Evolutionary conservation across 2,329 filamentous ascomycete species (phyloP), one percentile per base, ranked within the genome.

Genomic region (Ophiocordyceps robertsii): DNA sequence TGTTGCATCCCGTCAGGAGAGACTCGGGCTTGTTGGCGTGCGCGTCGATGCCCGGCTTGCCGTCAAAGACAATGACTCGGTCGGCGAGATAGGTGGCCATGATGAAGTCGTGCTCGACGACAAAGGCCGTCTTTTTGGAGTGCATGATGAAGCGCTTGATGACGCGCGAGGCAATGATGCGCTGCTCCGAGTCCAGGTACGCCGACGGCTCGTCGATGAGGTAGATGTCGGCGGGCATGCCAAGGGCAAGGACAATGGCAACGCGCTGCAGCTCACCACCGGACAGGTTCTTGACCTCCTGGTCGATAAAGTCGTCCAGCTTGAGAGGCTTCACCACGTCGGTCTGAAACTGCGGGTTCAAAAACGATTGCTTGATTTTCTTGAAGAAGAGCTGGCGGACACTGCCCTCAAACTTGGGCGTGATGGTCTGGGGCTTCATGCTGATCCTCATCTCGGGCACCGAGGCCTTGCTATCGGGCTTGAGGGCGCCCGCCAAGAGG

Each of bases 141-240:
- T 98, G 90, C 92, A 98, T 98, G 67, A 98, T 98, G 75, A 94
- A 98, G 52, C 92, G 84, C 75, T 98, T 98, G 71, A 98, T 98
- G 61, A 98, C 93, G 60, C 89, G 84, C 38, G 90, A 84, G 47
- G 89, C 90, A 55, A 98, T 82, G 59, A 98, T 95, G 84, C 92
- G 90, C 69, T 98, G 92, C 69, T 98, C 92, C 40, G 92, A 96
- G 64, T 98, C 92, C 45, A 98, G 84, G 66, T 98, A 98, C 48
- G 89, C 89, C 53, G 84, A 92, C 38, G 92, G 92, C 69, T 98
- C 92, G 60, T 98, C 92, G 58, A 98, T 98, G 50, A 98, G 75
- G 65, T 98, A 98, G 59, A 98, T 95, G 58, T 98, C 92, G 44
- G 92, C 92, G 29, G 92, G 92, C 37, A 95, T 75, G 61, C 92